phyloP scores from a whole-genome alignment of 2,329 filamentous ascomycete genomes.

The Calonectria hawksworthii region DNA sequence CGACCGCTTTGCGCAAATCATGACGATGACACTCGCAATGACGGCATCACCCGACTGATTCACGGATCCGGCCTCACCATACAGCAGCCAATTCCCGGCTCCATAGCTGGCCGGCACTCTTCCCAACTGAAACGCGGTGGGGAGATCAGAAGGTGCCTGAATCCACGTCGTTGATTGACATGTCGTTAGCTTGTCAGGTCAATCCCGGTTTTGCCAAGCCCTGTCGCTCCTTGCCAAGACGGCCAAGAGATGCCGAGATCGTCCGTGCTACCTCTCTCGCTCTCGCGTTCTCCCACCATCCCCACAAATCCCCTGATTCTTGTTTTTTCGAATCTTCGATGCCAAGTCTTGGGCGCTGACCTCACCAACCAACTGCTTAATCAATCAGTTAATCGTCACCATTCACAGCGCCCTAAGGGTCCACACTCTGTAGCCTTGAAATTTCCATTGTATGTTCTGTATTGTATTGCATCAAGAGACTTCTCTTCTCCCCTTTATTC shows the following conservation, averaged over 20 bases:
- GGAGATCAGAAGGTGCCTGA: background rate
- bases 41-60: background rate
- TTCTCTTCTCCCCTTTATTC: background rate
- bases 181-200: constrained; percentile 1
- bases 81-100: background rate
- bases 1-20: background rate
- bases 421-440: background rate
- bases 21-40: background rate
- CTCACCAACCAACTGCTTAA: background rate
- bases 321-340: background rate
- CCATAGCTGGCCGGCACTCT: background rate
- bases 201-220: background rate
- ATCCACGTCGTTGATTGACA: background rate
- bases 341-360: background rate
- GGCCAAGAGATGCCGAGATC: constrained; percentile 45
- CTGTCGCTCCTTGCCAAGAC: constrained; percentile 38
- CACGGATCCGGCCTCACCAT: background rate
- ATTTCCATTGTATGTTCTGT: background rate
- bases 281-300: background rate
- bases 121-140: background rate
- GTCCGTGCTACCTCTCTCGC: background rate
- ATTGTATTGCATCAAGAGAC: background rate
- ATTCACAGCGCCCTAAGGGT: background rate
- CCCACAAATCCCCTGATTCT: background rate
- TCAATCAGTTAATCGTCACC: background rate